Conservation (phyloP, 1,139 yeast genomes). For the Komagataea norvegica region DNA sequence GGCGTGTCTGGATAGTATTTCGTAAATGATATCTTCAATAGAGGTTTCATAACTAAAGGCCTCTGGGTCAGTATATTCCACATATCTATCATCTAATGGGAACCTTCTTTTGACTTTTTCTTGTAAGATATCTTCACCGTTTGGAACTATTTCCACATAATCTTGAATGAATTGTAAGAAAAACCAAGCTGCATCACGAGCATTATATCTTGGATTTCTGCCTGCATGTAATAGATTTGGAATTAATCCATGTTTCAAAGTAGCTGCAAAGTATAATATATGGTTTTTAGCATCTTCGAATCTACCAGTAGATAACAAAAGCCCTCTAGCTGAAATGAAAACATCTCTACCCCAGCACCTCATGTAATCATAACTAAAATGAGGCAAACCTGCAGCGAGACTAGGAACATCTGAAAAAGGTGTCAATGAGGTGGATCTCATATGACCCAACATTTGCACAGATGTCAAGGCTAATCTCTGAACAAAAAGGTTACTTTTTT, state of each 20-base stretch:
- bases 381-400: slow-evolving; percentile 96
- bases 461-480: slow-evolving; percentile 79
- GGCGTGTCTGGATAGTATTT: slow-evolving; percentile 82
- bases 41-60: slow-evolving; percentile 73
- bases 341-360: slow-evolving; percentile 99
- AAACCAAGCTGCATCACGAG: slow-evolving; percentile 97
- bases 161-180: slow-evolving; percentile 85
- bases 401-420: slow-evolving; percentile 65
- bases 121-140: slow-evolving; percentile 61
- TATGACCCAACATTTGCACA: slow-evolving; percentile 77
- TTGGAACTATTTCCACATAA: slow-evolving; percentile 63
- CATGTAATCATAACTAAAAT: slow-evolving; percentile 86
- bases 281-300: slow-evolving; percentile 76
- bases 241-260: slow-evolving; percentile 90
- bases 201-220: slow-evolving; percentile 88
- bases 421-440: slow-evolving; percentile 69
- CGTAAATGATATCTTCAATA: slow-evolving; percentile 73
- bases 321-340: slow-evolving; percentile 80
- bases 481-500: slow-evolving; percentile 63
- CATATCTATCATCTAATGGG: slow-evolving; percentile 81
- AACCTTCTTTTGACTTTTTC: slow-evolving; percentile 78
- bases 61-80: slow-evolving; percentile 60
- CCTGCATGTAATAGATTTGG: slow-evolving; percentile 94
- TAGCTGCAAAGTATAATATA: slow-evolving; percentile 82
- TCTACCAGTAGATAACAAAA: slow-evolving; percentile 72